Evolutionary conservation across 768 basidiomycete species (phyloP).

Genomic region (Tricholoma terreum): DNA sequence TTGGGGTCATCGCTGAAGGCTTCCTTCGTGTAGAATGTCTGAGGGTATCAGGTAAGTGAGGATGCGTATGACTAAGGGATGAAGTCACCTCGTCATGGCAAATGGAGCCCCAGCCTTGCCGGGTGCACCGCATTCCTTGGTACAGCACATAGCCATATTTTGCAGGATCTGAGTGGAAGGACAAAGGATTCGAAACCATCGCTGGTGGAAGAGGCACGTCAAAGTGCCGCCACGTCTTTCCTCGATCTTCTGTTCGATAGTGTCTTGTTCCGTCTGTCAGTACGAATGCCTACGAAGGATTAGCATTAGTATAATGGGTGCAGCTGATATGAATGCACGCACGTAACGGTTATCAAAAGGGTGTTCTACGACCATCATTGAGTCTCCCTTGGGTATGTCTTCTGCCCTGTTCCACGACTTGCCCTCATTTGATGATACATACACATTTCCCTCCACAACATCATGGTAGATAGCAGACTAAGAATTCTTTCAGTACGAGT

Average conservation of each 20-base stretch:
- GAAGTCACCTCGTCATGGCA: slow-evolving; percentile 73
- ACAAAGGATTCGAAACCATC: slow-evolving; percentile 59
- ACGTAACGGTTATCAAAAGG: slow-evolving; percentile 81
- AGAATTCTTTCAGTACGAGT: slow-evolving; percentile 8
- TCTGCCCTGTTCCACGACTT: slow-evolving; percentile 55
- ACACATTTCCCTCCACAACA: slow-evolving; percentile 59
- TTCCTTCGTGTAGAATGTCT: slow-evolving; percentile 90
- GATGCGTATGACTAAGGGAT: slow-evolving; percentile 2
- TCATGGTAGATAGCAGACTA: slow-evolving; percentile 81
- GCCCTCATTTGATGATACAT: slow-evolving; percentile 86
- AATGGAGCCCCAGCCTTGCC: slow-evolving; percentile 45
- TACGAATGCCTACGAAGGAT: slow-evolving; percentile 71
- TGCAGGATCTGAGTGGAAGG: slow-evolving; percentile 78
- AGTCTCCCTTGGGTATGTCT: slow-evolving; percentile 53
- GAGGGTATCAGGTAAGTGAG: slow-evolving; percentile 8
- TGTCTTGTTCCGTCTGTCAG: slow-evolving; percentile 73
- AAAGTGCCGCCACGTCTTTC: slow-evolving; percentile 84
- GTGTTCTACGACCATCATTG: slow-evolving; percentile 77
- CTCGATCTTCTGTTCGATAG: slow-evolving; percentile 86
- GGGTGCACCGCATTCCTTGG: slow-evolving; percentile 67
- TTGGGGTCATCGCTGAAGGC: slow-evolving; percentile 65
- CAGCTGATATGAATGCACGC: slow-evolving; percentile 19
- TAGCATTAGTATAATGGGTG: not conserved
- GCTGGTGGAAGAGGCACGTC: slow-evolving; percentile 61
- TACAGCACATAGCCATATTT: slow-evolving; percentile 77